Conservation (phyloP, 1,284 basidiomycete genomes). For the Cryptococcus sp. region DNA sequence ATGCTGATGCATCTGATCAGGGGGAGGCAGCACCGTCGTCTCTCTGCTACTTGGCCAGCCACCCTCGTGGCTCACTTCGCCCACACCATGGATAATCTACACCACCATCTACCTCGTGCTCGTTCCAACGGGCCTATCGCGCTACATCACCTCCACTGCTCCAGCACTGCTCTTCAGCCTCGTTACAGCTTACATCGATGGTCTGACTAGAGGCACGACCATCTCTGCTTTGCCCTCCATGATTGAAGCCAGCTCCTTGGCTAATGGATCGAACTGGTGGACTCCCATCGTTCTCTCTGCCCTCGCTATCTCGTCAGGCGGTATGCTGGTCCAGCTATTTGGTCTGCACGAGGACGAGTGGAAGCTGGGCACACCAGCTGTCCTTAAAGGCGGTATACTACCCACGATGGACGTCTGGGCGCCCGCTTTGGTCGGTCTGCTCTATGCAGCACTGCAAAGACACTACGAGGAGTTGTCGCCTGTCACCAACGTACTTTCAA, state of each 20-base stretch:
- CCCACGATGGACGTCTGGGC: conserved; percentile 46
- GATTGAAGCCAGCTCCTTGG: conserved; percentile 10
- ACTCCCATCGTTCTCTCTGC: conserved; percentile 37
- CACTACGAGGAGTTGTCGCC: conserved; percentile 14
- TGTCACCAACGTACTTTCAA: conserved; percentile 14
- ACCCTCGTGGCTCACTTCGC: conserved; percentile 46
- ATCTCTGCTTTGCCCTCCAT: conserved; percentile 29
- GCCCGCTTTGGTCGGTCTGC: conserved; percentile 24
- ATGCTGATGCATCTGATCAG: conserved; percentile 17
- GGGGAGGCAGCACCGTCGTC: conserved; percentile 46
- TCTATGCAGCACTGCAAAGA: conserved; percentile 31
- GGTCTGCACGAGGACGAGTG: conserved; percentile 33
- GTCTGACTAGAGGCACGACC: conserved; percentile 35
- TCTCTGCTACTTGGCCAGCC: conserved; percentile 41
- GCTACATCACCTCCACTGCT: conserved; percentile 24
- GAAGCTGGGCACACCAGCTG: conserved; percentile 30
- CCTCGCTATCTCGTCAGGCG: conserved; percentile 39
- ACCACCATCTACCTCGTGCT: conserved; percentile 34
- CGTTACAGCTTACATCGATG: conserved; percentile 35
- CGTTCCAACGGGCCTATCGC: conserved; percentile 33
- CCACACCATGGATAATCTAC: conserved; percentile 46
- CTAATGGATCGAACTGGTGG: conserved; percentile 17
- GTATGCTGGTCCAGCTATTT: conserved; percentile 36
- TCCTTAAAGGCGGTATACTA: conserved; percentile 37
- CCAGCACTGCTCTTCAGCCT: conserved; percentile 38